Percentiles rank a stretch among this genome's conserved stretches.
These are phyloP conservation scores for Mortierella sp. DNA, from an alignment of 371 early-diverging fungal species.

Conservation along the genomic window DNA sequence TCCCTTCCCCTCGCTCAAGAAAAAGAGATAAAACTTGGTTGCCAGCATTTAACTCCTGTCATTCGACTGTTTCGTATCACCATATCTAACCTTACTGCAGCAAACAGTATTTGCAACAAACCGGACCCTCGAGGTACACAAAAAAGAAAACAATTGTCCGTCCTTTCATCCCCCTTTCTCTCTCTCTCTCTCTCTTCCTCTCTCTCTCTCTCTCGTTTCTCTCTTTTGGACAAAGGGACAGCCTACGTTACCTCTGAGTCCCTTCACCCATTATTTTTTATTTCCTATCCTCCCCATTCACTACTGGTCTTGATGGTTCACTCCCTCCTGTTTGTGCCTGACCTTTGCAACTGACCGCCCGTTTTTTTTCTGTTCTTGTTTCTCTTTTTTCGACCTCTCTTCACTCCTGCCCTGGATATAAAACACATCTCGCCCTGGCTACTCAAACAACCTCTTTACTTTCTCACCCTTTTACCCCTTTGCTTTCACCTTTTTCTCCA, in stretches of 20 bases:
- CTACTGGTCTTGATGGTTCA: neutral
- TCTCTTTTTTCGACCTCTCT: neutral
- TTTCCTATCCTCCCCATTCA: constrained; percentile 7
- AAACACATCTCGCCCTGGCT: neutral
- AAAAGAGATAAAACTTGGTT: too few species aligned
- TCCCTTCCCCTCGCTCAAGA: neutral
- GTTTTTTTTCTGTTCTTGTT: constrained; percentile 1
- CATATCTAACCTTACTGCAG: too few species aligned
- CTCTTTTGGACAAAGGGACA: too few species aligned
- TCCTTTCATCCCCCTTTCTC: neutral
- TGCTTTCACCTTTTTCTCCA: neutral
- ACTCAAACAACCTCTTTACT: neutral
- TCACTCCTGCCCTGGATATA: neutral
- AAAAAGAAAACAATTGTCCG: neutral
- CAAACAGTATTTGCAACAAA: too few species aligned
- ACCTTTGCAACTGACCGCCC: neutral
- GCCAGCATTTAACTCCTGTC: too few species aligned
- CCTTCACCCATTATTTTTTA: neutral
- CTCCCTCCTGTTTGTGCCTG: constrained; percentile 3
- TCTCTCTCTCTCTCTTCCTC: neutral
- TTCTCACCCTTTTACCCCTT: neutral
- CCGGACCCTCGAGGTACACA: too few species aligned
- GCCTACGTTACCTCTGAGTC: constrained; percentile 7
- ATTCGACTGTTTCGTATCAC: too few species aligned
- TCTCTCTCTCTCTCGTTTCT: constrained; percentile 2